Percentiles rank a stretch among this genome's conserved stretches.
Conservation (phyloP, 2,329 filamentous ascomycete genomes). For the Colletotrichum sp. region DNA sequence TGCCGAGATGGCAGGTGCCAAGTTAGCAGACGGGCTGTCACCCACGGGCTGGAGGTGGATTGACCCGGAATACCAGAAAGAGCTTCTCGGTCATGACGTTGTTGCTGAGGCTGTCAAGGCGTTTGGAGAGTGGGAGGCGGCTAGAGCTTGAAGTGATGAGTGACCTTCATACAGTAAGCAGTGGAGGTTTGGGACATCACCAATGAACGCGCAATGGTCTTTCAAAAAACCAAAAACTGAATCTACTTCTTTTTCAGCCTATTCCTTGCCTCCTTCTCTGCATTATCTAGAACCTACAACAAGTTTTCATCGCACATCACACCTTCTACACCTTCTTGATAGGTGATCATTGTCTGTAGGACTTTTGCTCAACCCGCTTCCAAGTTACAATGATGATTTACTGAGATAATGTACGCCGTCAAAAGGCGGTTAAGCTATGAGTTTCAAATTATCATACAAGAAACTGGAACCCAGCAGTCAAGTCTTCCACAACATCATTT, state of each 20-base stretch:
- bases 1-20: neutral
- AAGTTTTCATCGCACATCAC: too few species aligned
- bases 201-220: too few species aligned
- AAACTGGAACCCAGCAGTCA: neutral
- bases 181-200: too few species aligned
- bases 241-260: too few species aligned
- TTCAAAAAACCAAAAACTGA: too few species aligned
- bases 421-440: neutral
- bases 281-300: too few species aligned
- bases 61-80: neutral
- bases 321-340: too few species aligned
- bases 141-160: neutral
- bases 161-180: neutral
- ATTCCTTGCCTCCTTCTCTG: too few species aligned
- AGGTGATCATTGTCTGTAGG: too few species aligned
- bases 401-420: rapidly evolving
- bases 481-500: neutral
- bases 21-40: neutral
- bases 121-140: neutral
- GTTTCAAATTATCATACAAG: neutral
- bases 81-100: neutral
- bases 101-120: neutral
- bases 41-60: neutral
- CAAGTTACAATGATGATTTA: too few species aligned
- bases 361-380: too few species aligned